These are phyloP conservation scores for Trametes meyenii DNA, from an alignment of 768 basidiomycete genomes.

Conservation along the genomic window DNA sequence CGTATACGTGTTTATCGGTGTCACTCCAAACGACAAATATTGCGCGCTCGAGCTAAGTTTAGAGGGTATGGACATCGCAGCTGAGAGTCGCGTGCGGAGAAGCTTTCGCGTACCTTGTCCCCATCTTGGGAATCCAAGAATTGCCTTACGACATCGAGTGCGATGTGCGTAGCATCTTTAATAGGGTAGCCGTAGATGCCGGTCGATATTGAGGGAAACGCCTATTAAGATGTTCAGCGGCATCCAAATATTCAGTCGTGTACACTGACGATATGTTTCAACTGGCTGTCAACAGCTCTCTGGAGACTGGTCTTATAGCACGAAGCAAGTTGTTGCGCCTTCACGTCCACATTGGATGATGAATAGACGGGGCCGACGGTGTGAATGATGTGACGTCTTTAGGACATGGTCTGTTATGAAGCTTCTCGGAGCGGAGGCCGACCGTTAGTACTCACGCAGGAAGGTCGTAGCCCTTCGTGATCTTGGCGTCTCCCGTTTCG, in stretches of 20 bases:
- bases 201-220: conserved; percentile 81
- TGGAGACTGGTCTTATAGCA: conserved; percentile 70
- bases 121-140: conserved; percentile 59
- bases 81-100: background rate
- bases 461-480: conserved; percentile 75
- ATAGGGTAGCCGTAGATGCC: conserved; percentile 82
- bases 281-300: conserved; percentile 58
- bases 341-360: conserved; percentile 40
- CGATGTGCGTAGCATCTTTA: conserved; percentile 69
- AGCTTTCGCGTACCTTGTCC: conserved; percentile 33
- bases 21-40: conserved; percentile 77
- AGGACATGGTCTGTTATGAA: background rate
- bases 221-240: conserved; percentile 45
- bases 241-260: too few relatives aligned
- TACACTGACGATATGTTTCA: conserved; percentile 62
- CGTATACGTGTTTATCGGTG: conserved; percentile 63
- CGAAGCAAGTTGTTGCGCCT: conserved; percentile 59
- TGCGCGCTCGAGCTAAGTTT: conserved; percentile 58
- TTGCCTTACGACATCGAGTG: conserved; percentile 57
- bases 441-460: conserved; percentile 67
- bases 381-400: conserved; percentile 74
- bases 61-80: background rate
- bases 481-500: conserved; percentile 73
- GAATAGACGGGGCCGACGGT: conserved; percentile 79
- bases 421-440: background rate